Base-by-base conservation (phyloP, 1,139 yeast species). In the Wickerhamiella infanticola region DNA sequence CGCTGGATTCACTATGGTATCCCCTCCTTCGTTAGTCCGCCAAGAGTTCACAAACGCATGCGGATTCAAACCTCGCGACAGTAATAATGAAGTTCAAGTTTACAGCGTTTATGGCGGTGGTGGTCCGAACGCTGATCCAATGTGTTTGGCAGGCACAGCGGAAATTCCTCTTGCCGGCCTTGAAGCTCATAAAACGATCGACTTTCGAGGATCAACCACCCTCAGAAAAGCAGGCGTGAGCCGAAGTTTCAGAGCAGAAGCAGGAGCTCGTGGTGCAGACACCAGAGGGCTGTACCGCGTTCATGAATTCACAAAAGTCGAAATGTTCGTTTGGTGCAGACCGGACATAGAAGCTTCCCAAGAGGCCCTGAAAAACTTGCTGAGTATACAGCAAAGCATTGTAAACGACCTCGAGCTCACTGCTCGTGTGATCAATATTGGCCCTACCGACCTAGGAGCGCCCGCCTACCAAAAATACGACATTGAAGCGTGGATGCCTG, bases 401-500 rank as follows among this genome's bases (percentile, higher is more conserved):
- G 69, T 90, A 6, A 50, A 59, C 0, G 78, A 77, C 5, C 67
- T 93, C 23, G 97, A 94, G 0, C 65, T 93, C 4, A 70, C 77
- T 35, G 95, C 95, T 2, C 75, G 86, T 50, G 82, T 90, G 37
- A 66, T 90, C 36, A 77, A 82, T 53, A 86, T 93, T 88, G 96
- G 97, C 0, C 77, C 80, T 25, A 77, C 82, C 50, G 98, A 93
- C 59, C 66, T 93, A 45, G 98, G 98, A 0, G 81, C 95, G 0
- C 95, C 98, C 1, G 98, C 98, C 0, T 75, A 72, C 63, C 80
- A 81, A 58, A 93, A 93, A 62, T 85, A 79, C 58, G 98, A 93
- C 57, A 83, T 88, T 47, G 99, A 93, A 62, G 95, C 93, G 0
- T 85, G 95, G 90, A 90, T 93, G 96, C 98, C 97, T 0, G 97